Conservation (phyloP, 768 basidiomycete genomes). For the Kondoa malvinella region DNA sequence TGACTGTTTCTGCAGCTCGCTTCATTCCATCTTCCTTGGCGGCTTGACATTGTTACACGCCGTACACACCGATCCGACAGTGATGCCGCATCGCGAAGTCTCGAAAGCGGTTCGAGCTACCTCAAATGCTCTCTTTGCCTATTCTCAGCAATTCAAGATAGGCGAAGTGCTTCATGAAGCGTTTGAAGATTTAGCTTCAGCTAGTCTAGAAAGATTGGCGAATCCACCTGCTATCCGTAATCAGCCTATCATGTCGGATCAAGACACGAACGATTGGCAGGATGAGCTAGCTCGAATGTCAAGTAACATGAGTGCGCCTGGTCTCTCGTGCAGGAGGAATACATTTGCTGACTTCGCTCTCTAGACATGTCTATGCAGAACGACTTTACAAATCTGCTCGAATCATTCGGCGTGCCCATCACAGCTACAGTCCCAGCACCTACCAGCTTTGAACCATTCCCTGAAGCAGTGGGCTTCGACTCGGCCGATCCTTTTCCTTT, state of each 20-base stretch:
- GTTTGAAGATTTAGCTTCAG: background rate
- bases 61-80: background rate
- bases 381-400: background rate
- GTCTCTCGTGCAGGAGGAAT: background rate
- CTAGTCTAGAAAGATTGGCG: background rate
- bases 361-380: background rate
- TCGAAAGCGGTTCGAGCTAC: background rate
- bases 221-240: background rate
- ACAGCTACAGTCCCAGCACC: background rate
- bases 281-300: background rate
- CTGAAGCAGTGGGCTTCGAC: background rate
- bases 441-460: background rate
- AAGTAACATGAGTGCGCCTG: background rate
- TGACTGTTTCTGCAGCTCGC: background rate
- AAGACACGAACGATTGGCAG: background rate
- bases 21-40: slow-evolving; percentile 4
- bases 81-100: background rate
- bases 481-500: background rate
- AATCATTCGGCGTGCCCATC: background rate
- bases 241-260: background rate
- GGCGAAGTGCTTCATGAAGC: background rate
- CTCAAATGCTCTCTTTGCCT: slow-evolving; percentile 7
- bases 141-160: slow-evolving; percentile 5
- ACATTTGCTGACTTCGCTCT: background rate
- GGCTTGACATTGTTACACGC: slow-evolving; percentile 4